Base-by-base conservation (phyloP, 805 yeast species). In the Ogataea kodamae region DNA sequence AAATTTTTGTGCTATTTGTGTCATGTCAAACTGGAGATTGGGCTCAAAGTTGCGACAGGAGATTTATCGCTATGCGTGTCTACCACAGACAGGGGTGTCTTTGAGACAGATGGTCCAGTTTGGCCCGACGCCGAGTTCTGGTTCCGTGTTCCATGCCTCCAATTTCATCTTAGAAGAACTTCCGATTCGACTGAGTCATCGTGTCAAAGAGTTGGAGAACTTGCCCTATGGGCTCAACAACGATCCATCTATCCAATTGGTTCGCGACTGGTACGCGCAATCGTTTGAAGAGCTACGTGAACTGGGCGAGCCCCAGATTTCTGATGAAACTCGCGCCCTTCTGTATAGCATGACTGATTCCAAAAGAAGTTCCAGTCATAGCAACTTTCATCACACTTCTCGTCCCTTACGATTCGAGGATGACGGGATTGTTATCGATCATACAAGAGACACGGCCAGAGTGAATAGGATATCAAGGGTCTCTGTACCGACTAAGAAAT, bases 101-200 rank as follows among this genome's bases (percentile, higher is more conserved):
- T 63, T 87, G 40, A 69, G 87, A 38, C 95, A 86, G 57, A 86
- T 87, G 95, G 96, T 87, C 12, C 92, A 84, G 54, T 83, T 87
- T 62, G 96, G 96, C 3, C 78, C 81, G 7, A 65, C 72, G 27
- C 92, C 95, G 5, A 70, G 75, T 19, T 84, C 83, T 9, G 95
- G 94, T 3, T 74, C 83, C 8, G 64, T 85, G 24, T 88, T 82
- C 55, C 71, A 84, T 28, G 95, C 95, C 1, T 81, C 89, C 5
- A 84, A 81, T 55, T 87, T 87, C 54, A 78, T 83, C 7, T 85
- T 82, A 1, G 86, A 85, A 52, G 96, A 88, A 57, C 68, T 88
- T 21, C 96, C 96, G 1, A 84, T 87, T 25, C 68, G 96, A 40
- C 67, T 87, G 30, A 94, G 95, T 2, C 85, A 82, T 50, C 72